Evolutionary conservation across 108 stramenopile genomes (phyloP).

Genomic region (Skeletonema menzelii): DNA sequence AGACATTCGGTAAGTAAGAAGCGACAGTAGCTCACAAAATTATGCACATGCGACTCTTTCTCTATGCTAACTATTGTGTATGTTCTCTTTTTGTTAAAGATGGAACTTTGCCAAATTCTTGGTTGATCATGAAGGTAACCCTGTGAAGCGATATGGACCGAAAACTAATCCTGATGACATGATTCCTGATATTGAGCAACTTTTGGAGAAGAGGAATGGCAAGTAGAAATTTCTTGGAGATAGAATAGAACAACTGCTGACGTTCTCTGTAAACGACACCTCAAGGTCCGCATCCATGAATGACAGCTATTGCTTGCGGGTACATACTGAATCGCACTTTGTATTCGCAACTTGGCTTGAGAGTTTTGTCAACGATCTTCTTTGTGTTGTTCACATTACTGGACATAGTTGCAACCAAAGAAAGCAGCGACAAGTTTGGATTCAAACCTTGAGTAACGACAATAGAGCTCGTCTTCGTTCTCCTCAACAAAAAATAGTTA

Average conservation of each 20-base stretch:
- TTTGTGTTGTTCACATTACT: neutral
- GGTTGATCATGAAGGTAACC: conserved; percentile 71
- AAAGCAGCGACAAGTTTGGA: neutral
- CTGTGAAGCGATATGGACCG: conserved; percentile 58
- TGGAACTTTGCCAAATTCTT: conserved; percentile 69
- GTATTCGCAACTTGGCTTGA: neutral
- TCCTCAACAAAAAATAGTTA: conserved; percentile 2
- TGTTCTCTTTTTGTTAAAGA: neutral
- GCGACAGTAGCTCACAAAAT: conserved; percentile 6
- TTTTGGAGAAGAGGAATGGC: conserved; percentile 50
- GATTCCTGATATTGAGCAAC: conserved; percentile 58
- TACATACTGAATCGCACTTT: neutral
- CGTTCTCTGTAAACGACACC: neutral
- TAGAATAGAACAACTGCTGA: neutral
- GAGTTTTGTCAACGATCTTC: too few relatives aligned
- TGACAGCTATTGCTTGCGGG: neutral
- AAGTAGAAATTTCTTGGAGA: neutral
- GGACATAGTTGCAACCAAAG: neutral
- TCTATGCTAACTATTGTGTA: neutral
- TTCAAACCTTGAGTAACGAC: neutral
- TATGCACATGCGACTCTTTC: too few relatives aligned
- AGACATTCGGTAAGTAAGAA: conserved; percentile 59
- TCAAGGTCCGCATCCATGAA: neutral
- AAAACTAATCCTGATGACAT: conserved; percentile 55
- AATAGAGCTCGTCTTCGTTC: neutral